phyloP scores from a whole-genome alignment of 441 rosid species.

The Theobroma grandiflorum region DNA sequence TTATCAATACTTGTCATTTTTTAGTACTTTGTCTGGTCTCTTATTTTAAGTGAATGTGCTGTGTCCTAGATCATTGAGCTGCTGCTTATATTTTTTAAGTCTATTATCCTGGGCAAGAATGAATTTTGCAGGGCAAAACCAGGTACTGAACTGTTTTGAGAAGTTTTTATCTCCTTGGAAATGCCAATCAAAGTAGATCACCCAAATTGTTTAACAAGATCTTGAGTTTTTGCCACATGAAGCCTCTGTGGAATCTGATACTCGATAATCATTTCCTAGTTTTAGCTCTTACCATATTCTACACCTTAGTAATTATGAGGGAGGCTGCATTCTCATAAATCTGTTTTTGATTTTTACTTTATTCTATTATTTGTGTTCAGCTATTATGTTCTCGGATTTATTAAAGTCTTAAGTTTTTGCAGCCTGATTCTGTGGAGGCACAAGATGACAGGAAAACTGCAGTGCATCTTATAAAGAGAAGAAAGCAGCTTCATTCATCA shows the following conservation, averaged over 20 bases:
- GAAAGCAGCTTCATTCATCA: conserved; percentile 72
- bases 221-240: background rate
- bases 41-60: background rate
- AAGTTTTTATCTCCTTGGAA: background rate
- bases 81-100: background rate
- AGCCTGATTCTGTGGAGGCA: conserved; percentile 67
- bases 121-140: background rate
- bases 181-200: background rate
- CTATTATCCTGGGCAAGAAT: background rate
- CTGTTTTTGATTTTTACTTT: background rate
- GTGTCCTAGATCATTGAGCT: background rate
- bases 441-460: conserved; percentile 70
- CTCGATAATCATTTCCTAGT: background rate
- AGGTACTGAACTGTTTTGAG: background rate
- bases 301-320: background rate
- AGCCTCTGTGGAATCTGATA: background rate
- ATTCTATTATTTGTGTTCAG: background rate
- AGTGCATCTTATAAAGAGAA: conserved; percentile 65
- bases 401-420: conserved; percentile 25
- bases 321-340: background rate
- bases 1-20: background rate
- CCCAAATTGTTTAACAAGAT: background rate
- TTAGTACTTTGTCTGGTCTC: background rate
- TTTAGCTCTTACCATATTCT: background rate
- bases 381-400: background rate